phyloP scores from a whole-genome alignment of 2,329 filamentous ascomycete species.

The Xylaria polymorpha region DNA sequence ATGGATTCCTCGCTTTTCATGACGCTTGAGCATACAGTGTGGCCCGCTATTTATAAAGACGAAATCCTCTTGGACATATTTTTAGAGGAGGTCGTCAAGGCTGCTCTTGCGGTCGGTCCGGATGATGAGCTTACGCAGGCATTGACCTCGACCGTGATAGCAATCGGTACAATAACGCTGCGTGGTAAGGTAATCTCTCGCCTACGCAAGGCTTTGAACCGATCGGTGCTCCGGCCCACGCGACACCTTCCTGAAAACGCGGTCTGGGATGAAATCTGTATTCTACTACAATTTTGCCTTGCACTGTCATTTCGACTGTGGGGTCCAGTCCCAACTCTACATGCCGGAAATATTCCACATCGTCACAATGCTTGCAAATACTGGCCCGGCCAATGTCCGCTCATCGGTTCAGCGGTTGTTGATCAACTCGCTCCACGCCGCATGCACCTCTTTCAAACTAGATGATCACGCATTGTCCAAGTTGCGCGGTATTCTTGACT shows the following conservation, averaged over 20 bases:
- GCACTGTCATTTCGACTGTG: slow-evolving; percentile 76
- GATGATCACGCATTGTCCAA: slow-evolving; percentile 69
- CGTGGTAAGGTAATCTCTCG: slow-evolving; percentile 73
- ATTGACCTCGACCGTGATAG: slow-evolving; percentile 70
- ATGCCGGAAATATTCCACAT: slow-evolving; percentile 77
- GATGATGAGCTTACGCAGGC: slow-evolving; percentile 70
- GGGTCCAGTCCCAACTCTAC: slow-evolving; percentile 74
- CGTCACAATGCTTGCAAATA: slow-evolving; percentile 77
- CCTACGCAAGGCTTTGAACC: slow-evolving; percentile 73
- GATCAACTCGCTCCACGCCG: slow-evolving; percentile 74
- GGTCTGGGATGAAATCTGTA: slow-evolving; percentile 76
- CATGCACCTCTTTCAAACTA: slow-evolving; percentile 72
- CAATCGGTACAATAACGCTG: slow-evolving; percentile 73
- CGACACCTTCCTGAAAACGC: slow-evolving; percentile 73
- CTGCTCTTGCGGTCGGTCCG: slow-evolving; percentile 66
- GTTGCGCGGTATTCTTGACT: slow-evolving; percentile 66
- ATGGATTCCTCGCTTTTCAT: slow-evolving; percentile 69
- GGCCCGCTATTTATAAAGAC: slow-evolving; percentile 72
- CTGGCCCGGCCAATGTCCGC: slow-evolving; percentile 67
- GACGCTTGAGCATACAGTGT: slow-evolving; percentile 72
- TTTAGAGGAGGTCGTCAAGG: slow-evolving; percentile 73
- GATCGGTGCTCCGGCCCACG: slow-evolving; percentile 74
- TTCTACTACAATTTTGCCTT: slow-evolving; percentile 73
- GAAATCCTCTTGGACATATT: slow-evolving; percentile 75
- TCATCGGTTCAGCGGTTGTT: slow-evolving; percentile 71